phyloP scores from a whole-genome alignment of 192 early-diverging fungal genomes.

The Backusella tuberculispora region DNA sequence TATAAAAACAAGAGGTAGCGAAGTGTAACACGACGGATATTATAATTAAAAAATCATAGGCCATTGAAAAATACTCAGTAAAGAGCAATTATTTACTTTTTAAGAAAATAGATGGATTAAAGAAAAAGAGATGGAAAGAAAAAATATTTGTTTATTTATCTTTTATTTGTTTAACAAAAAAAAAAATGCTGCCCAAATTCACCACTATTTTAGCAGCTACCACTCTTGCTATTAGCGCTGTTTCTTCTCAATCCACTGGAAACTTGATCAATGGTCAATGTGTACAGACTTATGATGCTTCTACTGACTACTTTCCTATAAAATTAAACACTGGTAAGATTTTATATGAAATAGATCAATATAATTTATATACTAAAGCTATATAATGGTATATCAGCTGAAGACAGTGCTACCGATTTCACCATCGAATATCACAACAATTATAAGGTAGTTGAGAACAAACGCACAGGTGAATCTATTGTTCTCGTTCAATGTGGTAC shows the following conservation, averaged over 20 bases:
- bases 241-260: conserved; percentile 30
- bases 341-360: neutral
- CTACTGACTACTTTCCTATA: conserved; percentile 51
- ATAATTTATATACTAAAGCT: neutral
- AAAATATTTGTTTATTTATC: neutral
- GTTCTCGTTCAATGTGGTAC: conserved; percentile 79
- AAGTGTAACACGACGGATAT: no score
- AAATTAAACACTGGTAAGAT: conserved; percentile 45
- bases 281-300: conserved; percentile 44
- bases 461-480: conserved; percentile 53
- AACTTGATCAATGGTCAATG: conserved; percentile 29
- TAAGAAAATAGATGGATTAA: no score
- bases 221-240: neutral
- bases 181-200: conserved; percentile 5
- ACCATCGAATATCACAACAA: conserved; percentile 62
- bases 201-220: conserved; percentile 15
- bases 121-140: no score
- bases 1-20: no score
- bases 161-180: neutral
- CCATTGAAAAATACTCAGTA: no score
- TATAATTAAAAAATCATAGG: no score
- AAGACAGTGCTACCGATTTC: conserved; percentile 61
- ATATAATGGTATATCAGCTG: conserved; percentile 27
- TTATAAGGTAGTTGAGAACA: conserved; percentile 70
- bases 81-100: no score